Base-by-base conservation (phyloP, 2,329 filamentous ascomycete species). In the Aureobasidium pullulans region DNA sequence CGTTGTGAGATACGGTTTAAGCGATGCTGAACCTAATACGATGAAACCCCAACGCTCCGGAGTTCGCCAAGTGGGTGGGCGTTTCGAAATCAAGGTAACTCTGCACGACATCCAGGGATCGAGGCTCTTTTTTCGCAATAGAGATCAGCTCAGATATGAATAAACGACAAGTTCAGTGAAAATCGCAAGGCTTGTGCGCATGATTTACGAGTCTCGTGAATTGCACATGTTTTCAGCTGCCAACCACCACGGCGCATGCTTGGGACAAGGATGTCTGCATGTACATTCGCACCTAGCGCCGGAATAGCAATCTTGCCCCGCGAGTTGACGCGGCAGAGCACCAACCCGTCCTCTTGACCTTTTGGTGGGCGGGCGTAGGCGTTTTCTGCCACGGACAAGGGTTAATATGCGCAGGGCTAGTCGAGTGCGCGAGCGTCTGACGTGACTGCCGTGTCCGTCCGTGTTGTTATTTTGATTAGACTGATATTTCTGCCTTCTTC, bases 361-460 rank as follows among this genome's bases (percentile, higher is more conserved):
- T 40, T 52, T 52, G 34, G 48, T 19, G 19, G 48, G 48, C 34
- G 36, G 36, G 48, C 48, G 48, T 40, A 34, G 43, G 50, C 36
- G 50, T 54, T 43, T 54, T 54, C 50, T 54, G 50, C 29, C 37
- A 57, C 43, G 28, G 43, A 47, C 42, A 48, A 57, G 54, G 54
- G 23, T 57, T 57, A 57, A 57, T 57, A 57, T 57, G 54, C 43
- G 23, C 43, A 48, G 42, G 52, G 52, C 50, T 42, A 23, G 47
- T 32, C n/a, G 47, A 23, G 36, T 44, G 48, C 19, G 52, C 42
- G 54, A 57, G 43, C 43, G 42, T 48, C 43, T 57, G 54, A 57
- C 54, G 54, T 48, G 54, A 39, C 43, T 40, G 37, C 36, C 52
- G 52, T 44, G 52, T 57, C 42, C 39, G 50, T 57, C 19, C 39